Evolutionary conservation across 2,329 filamentous ascomycete species (phyloP), one percentile per base, ranked within the genome.

Genomic region (Trichoderma sp.): DNA sequence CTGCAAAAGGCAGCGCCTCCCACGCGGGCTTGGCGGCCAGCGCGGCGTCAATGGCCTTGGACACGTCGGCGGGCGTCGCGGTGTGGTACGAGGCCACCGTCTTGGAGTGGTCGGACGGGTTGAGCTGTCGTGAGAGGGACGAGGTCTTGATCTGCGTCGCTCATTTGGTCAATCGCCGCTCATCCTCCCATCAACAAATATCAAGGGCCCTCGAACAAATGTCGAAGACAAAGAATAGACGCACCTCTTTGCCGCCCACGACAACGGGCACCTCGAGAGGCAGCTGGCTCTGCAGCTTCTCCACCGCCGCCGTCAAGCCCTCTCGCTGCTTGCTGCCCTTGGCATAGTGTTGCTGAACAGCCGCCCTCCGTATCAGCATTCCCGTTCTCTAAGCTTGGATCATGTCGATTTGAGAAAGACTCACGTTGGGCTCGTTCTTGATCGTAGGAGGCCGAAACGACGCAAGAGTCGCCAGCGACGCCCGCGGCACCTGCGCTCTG

Each of bases 391-490:
- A 2, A 17, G 5, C 2, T 15, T 2, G 21, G 21, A 24, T 26
- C 26, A 7, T 7, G 1, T n/a, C 19, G 21, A 41, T 30, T 1
- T 10, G 3, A 39, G 3, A 3, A 12, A 14, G 12, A 83, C 91
- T 77, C 79, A 97, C 93, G 77, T 97, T 99, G n/a, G 92, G 92
- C 81, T 99, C 95, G 76, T 99, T 99, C 75, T 86, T 82, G 72
- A 97, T 87, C 68, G 88, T 88, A 57, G 95, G 95, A 59, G 93
- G 86, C 82, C 92, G 94, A 85, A 97, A 98, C 67, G 87, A 84
- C 57, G 93, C 93, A 69, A 96, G 82, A 7, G 88, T 90, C 65
- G 88, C 79, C 66, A 75, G 71, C 58, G 73, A 72, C 68, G 73
- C 73, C 65, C 71, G 69, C 71, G 76, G 72, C 52, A 72, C 69